Evolutionary conservation across 2,329 filamentous ascomycete genomes (phyloP).

Genomic region (Rhytidhysteron rufulum): DNA sequence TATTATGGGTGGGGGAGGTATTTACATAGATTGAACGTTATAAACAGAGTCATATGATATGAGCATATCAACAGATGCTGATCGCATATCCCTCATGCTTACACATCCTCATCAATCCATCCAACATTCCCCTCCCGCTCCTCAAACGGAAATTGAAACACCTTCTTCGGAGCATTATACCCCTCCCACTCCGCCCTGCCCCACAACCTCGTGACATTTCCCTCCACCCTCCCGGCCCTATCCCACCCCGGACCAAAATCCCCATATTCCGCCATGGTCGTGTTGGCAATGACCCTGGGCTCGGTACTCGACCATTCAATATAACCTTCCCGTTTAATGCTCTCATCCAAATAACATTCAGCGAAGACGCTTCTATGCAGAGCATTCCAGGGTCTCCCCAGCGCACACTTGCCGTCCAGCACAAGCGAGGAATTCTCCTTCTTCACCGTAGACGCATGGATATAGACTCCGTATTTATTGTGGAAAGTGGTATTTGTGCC

Average conservation of each 20-base stretch:
- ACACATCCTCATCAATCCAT: slow-evolving; percentile 44
- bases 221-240: slow-evolving; percentile 39
- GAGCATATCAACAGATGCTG: too few relatives aligned
- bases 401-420: slow-evolving; percentile 48
- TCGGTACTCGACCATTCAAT: slow-evolving; percentile 48
- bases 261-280: slow-evolving; percentile 56
- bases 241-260: slow-evolving; percentile 54
- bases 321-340: slow-evolving; percentile 53
- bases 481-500: slow-evolving; percentile 61
- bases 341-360: slow-evolving; percentile 52
- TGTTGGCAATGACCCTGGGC: slow-evolving; percentile 41
- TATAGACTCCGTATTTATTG: slow-evolving; percentile 66
- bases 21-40: too few relatives aligned
- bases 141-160: slow-evolving; percentile 45
- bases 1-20: too few relatives aligned
- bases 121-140: slow-evolving; percentile 43
- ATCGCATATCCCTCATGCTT: too few relatives aligned
- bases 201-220: slow-evolving; percentile 47
- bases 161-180: slow-evolving; percentile 39
- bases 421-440: slow-evolving; percentile 51
- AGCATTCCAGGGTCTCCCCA: slow-evolving; percentile 62
- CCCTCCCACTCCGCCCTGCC: slow-evolving; percentile 32
- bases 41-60: too few relatives aligned
- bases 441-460: slow-evolving; percentile 52
- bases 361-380: slow-evolving; percentile 57